Base-by-base conservation (phyloP, 2,329 filamentous ascomycete genomes). In the Phaeosphaeria sp. region DNA sequence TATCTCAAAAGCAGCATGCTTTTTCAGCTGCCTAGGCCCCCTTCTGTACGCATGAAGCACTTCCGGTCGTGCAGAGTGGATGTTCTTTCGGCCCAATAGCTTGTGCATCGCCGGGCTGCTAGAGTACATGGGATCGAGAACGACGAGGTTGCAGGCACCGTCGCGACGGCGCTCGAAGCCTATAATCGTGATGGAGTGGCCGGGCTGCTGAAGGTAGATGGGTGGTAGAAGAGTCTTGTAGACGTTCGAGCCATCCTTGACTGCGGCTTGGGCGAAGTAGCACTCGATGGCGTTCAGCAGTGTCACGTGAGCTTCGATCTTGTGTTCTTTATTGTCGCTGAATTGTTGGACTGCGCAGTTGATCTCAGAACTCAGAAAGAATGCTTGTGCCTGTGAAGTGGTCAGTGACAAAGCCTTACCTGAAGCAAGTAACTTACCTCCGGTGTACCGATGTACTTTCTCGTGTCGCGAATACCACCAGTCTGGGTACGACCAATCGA, bases 391-490 rank as follows among this genome's bases (percentile, higher is more conserved):
- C 90, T 93, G 51, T 30, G 22, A 4, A 20, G 21, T n/a, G 4
- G n/a, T 3, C 47, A 46, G 73, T 30, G 74, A 66, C 11, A 25
- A 6, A 30, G 43, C 24, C 2, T 21, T 45, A 6, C 2, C 13
- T 6, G 18, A 39, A 20, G 18, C 9, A 18, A 22, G 13, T 6
- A 43, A 49, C 60, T 65, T 80, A 91, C 91, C 82, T 98, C 94
- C 8, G 92, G 89, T 1, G 94, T 97, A 17, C 94, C 94, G 66
- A 98, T 98, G 72, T 95, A 98, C 76, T 97, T 98, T 59, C 95
- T 87, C 0, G 93, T 97, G n/a, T 89, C 89, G 62, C 82, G 87
- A 62, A 98, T 91, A 1, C 93, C 92, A 2, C 94, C 94, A 0
- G 93, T 97, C 77, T 98, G 92, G 2, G 86, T 73, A 33, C 91